Evolutionary conservation across 75 land plant genomes (phyloP).

Genomic region (Pinus albicaulis): DNA sequence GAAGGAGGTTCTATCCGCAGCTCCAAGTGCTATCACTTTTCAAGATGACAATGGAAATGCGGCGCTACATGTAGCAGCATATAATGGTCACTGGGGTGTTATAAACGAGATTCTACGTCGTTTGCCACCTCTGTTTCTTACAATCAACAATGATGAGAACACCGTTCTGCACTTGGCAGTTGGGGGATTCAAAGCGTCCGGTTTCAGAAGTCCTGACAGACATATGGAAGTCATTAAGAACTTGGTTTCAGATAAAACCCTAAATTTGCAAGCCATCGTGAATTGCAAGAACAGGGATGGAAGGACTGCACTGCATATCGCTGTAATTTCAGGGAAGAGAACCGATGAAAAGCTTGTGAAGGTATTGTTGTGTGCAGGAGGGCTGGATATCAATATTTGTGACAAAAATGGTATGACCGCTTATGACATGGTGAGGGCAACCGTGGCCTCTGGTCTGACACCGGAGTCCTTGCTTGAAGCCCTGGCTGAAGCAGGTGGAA

Average conservation of each 20-base stretch:
- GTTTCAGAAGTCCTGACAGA: constrained; percentile 45
- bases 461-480: no score
- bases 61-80: constrained; percentile 62
- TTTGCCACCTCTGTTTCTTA: constrained; percentile 22
- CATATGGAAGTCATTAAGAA: constrained; percentile 64
- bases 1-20: constrained; percentile 20
- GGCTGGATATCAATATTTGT: constrained; percentile 36
- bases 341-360: constrained; percentile 29
- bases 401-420: constrained; percentile 54
- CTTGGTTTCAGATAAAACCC: constrained; percentile 17
- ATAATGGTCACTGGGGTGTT: constrained; percentile 43
- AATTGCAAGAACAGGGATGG: constrained; percentile 72
- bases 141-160: constrained; percentile 43
- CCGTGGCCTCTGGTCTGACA: no score
- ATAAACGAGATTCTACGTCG: constrained; percentile 31
- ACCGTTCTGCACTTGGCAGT: constrained; percentile 59
- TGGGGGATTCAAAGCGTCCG: constrained; percentile 39
- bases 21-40: constrained; percentile 28
- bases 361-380: constrained; percentile 39
- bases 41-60: constrained; percentile 60
- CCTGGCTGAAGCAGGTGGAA: no score
- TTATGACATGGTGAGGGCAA: constrained; percentile 17
- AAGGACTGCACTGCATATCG: constrained; percentile 59
- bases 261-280: no score
- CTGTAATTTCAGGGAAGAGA: constrained; percentile 43